These are phyloP conservation scores for Pseudogymnoascus sp. DNA, from an alignment of 2,329 filamentous ascomycete genomes.

Conservation along the genomic window DNA sequence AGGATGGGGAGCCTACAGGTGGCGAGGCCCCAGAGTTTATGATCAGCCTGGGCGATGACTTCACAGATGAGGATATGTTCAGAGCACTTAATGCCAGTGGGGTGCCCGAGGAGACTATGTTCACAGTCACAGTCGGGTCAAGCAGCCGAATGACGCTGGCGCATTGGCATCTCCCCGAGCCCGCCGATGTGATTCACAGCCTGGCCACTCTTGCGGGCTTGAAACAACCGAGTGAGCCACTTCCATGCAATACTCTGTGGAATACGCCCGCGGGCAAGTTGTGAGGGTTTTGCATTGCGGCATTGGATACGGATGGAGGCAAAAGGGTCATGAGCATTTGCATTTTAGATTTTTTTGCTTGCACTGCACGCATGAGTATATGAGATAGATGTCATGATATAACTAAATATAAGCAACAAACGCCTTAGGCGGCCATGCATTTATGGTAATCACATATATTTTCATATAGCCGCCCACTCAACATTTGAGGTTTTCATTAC, in stretches of 20 bases:
- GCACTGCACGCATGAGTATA: conserved; percentile 4
- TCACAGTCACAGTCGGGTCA: conserved; percentile 85
- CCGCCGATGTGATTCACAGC: conserved; percentile 74
- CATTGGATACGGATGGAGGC: conserved; percentile 7
- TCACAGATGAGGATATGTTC: conserved; percentile 97
- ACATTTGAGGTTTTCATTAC: conserved; percentile 1
- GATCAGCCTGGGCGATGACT: conserved; percentile 88
- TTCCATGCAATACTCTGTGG: conserved; percentile 6
- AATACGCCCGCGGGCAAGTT: conserved; percentile 21
- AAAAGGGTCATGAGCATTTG: conserved; percentile 5
- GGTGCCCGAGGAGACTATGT: conserved; percentile 61
- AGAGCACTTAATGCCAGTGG: conserved; percentile 62
- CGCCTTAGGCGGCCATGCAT: conserved; percentile 5
- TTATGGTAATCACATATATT: conserved; percentile 1
- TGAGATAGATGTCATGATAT: conserved; percentile 8
- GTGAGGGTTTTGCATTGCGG: background rate
- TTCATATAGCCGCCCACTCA: background rate
- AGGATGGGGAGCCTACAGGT: conserved; percentile 37
- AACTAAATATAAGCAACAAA: conserved; percentile 5
- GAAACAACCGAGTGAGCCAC: background rate
- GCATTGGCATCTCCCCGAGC: conserved; percentile 82
- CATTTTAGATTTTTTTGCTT: conserved; percentile 7
- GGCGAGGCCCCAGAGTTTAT: conserved; percentile 68
- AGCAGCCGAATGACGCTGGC: conserved; percentile 89
- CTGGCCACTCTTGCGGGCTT: conserved; percentile 42